phyloP scores from a whole-genome alignment of 768 basidiomycete genomes.

The Trametes gibbosa region DNA sequence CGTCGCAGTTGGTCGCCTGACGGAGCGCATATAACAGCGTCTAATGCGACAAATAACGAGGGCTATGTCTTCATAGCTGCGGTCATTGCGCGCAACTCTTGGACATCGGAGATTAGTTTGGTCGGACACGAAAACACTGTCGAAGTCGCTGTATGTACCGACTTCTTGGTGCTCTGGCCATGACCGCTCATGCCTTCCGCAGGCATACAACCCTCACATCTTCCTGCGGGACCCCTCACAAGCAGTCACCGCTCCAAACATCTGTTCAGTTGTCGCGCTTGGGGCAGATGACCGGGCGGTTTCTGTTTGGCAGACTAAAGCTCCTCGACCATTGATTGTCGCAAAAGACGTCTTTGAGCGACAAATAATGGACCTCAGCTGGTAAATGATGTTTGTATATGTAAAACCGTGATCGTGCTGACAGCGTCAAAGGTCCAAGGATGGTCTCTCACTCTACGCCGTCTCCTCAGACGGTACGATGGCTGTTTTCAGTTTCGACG shows the following conservation, averaged over 20 bases:
- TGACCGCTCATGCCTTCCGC: background rate
- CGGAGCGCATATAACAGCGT: constrained; percentile 96
- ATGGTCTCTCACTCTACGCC: constrained; percentile 89
- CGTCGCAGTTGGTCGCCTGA: constrained; percentile 91
- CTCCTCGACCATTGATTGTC: constrained; percentile 86
- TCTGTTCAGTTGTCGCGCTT: constrained; percentile 89
- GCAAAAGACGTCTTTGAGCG: constrained; percentile 92
- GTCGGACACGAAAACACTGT: constrained; percentile 98
- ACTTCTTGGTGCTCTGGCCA: too few relatives aligned
- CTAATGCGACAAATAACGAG: constrained; percentile 94
- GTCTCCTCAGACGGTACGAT: constrained; percentile 96
- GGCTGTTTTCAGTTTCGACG: constrained; percentile 81
- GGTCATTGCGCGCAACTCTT: constrained; percentile 85
- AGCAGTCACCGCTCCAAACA: constrained; percentile 74
- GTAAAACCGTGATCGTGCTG: background rate
- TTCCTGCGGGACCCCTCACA: constrained; percentile 74
- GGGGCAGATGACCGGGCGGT: constrained; percentile 93
- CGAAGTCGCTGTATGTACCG: constrained; percentile 77
- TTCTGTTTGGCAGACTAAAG: constrained; percentile 95
- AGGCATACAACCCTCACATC: constrained; percentile 93
- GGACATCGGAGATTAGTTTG: constrained; percentile 89
- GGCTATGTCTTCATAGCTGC: constrained; percentile 98
- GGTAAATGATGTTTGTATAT: constrained; percentile 45
- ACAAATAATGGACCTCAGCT: constrained; percentile 93
- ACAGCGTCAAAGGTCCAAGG: constrained; percentile 69